Conservation (phyloP, 176 grass and related monocot genomes). For the Tuctoria greenei region DNA sequence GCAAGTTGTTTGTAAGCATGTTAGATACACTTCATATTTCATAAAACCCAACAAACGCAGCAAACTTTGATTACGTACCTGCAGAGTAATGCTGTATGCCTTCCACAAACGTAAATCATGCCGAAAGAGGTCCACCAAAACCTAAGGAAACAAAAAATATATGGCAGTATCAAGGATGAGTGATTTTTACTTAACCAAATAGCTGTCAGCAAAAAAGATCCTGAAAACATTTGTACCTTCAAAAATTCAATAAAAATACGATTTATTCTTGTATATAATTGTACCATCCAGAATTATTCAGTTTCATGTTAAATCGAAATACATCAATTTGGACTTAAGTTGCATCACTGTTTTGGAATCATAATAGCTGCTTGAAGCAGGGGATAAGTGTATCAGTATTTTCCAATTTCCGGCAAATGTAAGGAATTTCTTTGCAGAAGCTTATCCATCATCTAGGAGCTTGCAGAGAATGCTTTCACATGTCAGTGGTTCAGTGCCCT, state of each 20-base stretch:
- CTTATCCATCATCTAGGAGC: too few relatives aligned
- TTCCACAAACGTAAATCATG: slow-evolving; percentile 93
- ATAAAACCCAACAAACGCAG: not conserved
- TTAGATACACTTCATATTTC: not conserved
- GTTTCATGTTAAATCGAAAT: not conserved
- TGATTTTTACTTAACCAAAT: not conserved
- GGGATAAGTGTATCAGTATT: not conserved
- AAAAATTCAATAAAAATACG: not conserved
- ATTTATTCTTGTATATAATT: not conserved
- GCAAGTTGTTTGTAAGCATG: slow-evolving; percentile 36
- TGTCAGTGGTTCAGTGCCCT: not conserved
- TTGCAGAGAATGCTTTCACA: not conserved
- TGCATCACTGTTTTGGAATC: not conserved
- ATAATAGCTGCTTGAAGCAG: not conserved
- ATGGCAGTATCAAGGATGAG: slow-evolving; percentile 10
- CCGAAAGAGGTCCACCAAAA: slow-evolving; percentile 93
- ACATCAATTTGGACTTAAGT: not conserved
- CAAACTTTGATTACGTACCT: slow-evolving; percentile 43
- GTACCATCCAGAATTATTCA: not conserved
- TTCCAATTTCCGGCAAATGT: not conserved
- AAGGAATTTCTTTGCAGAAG: too few relatives aligned
- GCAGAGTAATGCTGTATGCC: slow-evolving; percentile 90
- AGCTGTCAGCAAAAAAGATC: not conserved
- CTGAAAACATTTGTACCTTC: too few relatives aligned
- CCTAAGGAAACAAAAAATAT: slow-evolving; percentile 45